Conservation (phyloP, 139 green algal genomes). For the Coelastrella sp. region DNA sequence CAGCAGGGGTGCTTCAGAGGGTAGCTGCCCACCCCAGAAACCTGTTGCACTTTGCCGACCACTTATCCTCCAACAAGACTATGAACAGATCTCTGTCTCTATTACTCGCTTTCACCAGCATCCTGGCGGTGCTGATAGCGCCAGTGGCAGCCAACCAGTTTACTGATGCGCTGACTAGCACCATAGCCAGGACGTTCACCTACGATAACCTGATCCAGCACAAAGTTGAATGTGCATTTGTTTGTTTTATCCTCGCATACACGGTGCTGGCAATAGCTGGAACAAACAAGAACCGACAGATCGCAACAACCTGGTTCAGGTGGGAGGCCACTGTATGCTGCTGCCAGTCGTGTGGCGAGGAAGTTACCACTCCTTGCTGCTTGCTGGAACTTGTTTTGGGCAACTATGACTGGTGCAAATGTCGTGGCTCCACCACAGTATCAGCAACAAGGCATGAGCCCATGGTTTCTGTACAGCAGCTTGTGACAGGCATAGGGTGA, state of each 20-base stretch:
- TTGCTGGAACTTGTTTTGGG: neutral
- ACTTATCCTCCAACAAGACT: neutral
- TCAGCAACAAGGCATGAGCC: neutral
- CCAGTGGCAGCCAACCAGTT: neutral
- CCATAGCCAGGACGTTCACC: neutral
- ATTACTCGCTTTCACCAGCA: neutral
- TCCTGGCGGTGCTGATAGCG: neutral
- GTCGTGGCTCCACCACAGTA: neutral
- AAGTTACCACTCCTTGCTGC: too few relatives aligned
- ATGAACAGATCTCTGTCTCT: neutral
- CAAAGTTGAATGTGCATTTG: conserved; percentile 8
- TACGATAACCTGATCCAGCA: neutral
- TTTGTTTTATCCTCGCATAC: conserved; percentile 13
- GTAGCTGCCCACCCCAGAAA: too few relatives aligned
- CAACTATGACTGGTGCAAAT: neutral
- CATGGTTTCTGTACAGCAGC: neutral
- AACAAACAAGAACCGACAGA: neutral
- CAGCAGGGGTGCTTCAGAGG: too few relatives aligned
- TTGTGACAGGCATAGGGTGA: too few relatives aligned
- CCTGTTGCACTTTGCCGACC: too few relatives aligned
- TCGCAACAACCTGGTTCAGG: conserved; percentile 34
- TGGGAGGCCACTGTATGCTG: neutral
- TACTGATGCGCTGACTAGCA: neutral
- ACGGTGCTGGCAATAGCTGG: neutral
- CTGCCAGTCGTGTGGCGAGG: too few relatives aligned